Percentiles rank a stretch among this genome's conserved stretches.
Evolutionary conservation across 805 yeast species (phyloP).

Genomic region (Kuraishia hungarica): DNA sequence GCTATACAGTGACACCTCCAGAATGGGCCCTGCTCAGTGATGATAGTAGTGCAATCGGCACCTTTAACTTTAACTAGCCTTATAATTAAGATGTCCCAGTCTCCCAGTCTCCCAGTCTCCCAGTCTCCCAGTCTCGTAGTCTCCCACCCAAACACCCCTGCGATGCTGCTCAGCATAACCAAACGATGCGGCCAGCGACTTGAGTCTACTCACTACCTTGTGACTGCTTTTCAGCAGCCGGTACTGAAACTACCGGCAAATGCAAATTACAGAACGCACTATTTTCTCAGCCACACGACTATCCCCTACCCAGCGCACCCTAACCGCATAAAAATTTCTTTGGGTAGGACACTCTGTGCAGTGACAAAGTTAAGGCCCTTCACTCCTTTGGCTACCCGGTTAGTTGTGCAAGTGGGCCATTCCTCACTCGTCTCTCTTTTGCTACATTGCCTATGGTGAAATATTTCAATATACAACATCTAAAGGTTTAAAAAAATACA

Average conservation of each 20-base stretch:
- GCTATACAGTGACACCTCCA: too few relatives aligned
- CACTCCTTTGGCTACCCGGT: background rate
- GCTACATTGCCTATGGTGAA: background rate
- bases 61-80: too few relatives aligned
- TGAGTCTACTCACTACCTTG: conserved; percentile 10
- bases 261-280: conserved; percentile 5
- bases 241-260: conserved; percentile 12
- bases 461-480: background rate
- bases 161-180: too few relatives aligned
- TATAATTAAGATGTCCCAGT: too few relatives aligned
- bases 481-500: too few relatives aligned
- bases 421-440: background rate
- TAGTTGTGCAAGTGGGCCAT: background rate
- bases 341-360: background rate
- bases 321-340: conserved; percentile 8
- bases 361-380: background rate
- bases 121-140: too few relatives aligned
- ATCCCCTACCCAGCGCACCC: background rate
- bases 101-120: too few relatives aligned
- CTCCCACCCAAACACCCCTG: too few relatives aligned
- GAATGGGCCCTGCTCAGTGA: too few relatives aligned
- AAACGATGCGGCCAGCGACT: too few relatives aligned
- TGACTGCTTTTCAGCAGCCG: background rate
- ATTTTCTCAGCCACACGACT: background rate
- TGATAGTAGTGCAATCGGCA: too few relatives aligned